These are phyloP conservation scores for Cupressus sempervirens DNA, from an alignment of 75 land plant species.

Conservation along the genomic window DNA sequence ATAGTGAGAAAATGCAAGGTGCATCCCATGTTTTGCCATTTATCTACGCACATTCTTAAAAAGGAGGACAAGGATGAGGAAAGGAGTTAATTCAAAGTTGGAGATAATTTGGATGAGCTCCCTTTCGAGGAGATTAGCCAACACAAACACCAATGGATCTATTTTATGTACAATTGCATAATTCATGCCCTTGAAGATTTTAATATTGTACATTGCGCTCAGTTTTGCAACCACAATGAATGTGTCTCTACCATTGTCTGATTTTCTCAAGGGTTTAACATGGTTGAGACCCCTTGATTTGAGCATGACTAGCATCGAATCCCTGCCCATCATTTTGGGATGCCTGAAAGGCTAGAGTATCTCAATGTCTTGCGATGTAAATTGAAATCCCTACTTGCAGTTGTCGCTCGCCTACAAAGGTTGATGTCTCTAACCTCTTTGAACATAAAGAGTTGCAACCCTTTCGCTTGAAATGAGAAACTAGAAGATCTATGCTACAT, in stretches of 20 bases:
- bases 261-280: not conserved
- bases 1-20: not conserved
- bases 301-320: not conserved
- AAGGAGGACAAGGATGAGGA: not conserved
- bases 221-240: not conserved
- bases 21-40: not conserved
- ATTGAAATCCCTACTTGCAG: not conserved
- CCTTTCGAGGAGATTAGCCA: not conserved
- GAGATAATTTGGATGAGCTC: not conserved
- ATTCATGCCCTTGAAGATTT: not conserved
- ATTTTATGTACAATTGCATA: not conserved
- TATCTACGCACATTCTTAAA: not conserved
- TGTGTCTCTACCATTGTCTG: not conserved
- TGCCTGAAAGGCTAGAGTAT: not conserved
- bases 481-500: not conserved
- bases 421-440: not conserved
- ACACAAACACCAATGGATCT: not conserved
- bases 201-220: not conserved
- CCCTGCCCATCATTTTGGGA: not conserved
- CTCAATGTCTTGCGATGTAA: not conserved
- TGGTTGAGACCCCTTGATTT: not conserved
- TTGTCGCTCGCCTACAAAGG: not conserved
- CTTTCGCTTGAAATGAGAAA: not conserved
- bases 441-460: not conserved
- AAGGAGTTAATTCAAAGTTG: not conserved